Evolutionary conservation across 2,329 filamentous ascomycete genomes (phyloP).

Genomic region (Aureobasidium vineae): DNA sequence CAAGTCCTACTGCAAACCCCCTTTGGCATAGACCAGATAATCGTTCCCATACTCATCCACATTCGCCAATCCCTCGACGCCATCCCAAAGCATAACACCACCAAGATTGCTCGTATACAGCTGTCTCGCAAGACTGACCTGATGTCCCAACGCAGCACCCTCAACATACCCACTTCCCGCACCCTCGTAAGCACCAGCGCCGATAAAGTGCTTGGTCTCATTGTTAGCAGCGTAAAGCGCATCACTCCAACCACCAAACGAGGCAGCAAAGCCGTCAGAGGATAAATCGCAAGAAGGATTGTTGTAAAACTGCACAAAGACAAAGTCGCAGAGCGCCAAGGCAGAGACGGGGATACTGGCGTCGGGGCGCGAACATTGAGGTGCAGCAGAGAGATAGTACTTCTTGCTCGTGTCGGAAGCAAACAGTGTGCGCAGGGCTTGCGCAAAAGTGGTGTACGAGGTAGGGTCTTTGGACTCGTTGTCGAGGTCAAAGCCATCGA

Average conservation of each 20-base stretch:
- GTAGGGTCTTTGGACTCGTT: constrained; percentile 37
- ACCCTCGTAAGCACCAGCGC: constrained; percentile 37
- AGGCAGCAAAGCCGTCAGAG: constrained; percentile 32
- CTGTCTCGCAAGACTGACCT: constrained; percentile 37
- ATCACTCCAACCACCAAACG: constrained; percentile 39
- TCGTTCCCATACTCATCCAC: constrained; percentile 29
- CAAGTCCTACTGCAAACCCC: constrained; percentile 2
- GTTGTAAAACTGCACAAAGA: constrained; percentile 49
- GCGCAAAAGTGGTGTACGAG: constrained; percentile 37
- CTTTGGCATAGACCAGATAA: constrained; percentile 26
- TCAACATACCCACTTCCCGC: constrained; percentile 38
- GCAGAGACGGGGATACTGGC: constrained; percentile 38
- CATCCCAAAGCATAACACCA: constrained; percentile 46
- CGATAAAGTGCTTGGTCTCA: constrained; percentile 40
- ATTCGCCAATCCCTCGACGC: constrained; percentile 34
- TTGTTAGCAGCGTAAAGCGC: constrained; percentile 33
- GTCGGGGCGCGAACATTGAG: constrained; percentile 45
- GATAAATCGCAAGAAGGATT: constrained; percentile 41
- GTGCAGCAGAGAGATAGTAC: constrained; percentile 44
- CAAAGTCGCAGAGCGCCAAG: constrained; percentile 40
- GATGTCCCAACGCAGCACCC: constrained; percentile 32
- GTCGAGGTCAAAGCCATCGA: constrained; percentile 45
- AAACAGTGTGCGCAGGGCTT: constrained; percentile 37
- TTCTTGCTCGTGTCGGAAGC: constrained; percentile 33
- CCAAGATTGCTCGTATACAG: constrained; percentile 39